Base-by-base conservation (phyloP, 1,284 basidiomycete genomes). In the Apiotrichum veenhuisii region DNA sequence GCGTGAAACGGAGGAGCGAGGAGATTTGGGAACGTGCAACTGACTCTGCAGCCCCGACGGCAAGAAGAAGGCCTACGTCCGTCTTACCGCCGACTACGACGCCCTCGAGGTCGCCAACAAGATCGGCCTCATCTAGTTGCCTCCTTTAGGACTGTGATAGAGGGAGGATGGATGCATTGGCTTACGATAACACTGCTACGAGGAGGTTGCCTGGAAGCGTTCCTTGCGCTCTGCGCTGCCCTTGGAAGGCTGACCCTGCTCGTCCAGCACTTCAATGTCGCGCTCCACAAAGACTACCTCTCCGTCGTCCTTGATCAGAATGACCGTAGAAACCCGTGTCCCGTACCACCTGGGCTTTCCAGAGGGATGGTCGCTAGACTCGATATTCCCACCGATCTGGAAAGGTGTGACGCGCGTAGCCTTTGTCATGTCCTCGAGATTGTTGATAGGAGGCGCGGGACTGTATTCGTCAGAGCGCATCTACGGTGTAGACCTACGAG, bases 41-140 rank as follows among this genome's bases (percentile, higher is more conserved):
- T 55, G 37, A 55, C 49, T 15, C 30, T 52, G 2, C 63, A 92
- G 91, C 77, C 96, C 95, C 58, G 96, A 98, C 73, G 95, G 96
- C 59, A 92, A 89, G 85, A 98, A 98, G 85, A 98, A 98, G 88
- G 95, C 95, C 50, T 98, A 96, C 78, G 92, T 98, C 58, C 87
- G 93, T 53, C 82, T 98, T 72, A 91, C 92, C 38, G 80, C 94
- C 34, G 95, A 98, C 82, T 90, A 95, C 79, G 95, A 98, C 75
- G 95, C 95, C 50, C 81, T 98, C 68, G 95, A 98, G 79, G 91
- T 98, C 66, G 93, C 94, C 69, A 98, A 98, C 89, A 97, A 96
- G 76, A 78, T 77, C 65, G 77, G 77, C 66, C 77, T 77, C 72
- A 77, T 78, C 71, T 78, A 76, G 72, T 58, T 59, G 52, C 18